These are phyloP conservation scores for Alternaria burnsii DNA, from an alignment of 2,329 filamentous ascomycete species.

Conservation along the genomic window DNA sequence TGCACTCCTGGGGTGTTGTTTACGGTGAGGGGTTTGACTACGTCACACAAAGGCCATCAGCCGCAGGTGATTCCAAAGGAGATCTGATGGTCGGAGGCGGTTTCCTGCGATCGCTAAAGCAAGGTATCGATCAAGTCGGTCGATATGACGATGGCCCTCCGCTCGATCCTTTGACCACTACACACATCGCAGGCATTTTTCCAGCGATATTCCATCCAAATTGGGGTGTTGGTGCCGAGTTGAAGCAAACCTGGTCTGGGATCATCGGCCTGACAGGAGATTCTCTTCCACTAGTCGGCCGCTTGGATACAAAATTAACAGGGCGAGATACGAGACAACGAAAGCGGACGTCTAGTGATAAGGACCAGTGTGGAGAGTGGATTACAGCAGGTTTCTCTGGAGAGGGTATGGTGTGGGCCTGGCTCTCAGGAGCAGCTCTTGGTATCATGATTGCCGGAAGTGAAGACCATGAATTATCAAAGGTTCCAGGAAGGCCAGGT, in stretches of 20 bases:
- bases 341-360: constrained; percentile 11
- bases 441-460: constrained; percentile 26
- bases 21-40: constrained; percentile 15
- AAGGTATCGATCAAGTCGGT: constrained; percentile 21
- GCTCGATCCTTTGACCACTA: constrained; percentile 12
- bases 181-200: constrained; percentile 19
- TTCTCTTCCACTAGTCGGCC: constrained; percentile 60
- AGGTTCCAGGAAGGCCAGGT: constrained; percentile 7
- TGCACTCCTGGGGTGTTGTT: constrained; percentile 60
- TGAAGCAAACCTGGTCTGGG: constrained; percentile 61
- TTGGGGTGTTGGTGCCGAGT: constrained; percentile 19
- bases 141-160: constrained; percentile 18
- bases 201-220: constrained; percentile 18
- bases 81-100: constrained; percentile 24
- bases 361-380: constrained; percentile 46
- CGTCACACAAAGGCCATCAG: constrained; percentile 15
- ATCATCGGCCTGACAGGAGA: constrained; percentile 61
- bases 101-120: constrained; percentile 24
- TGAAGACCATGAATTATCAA: constrained; percentile 9
- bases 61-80: constrained; percentile 7
- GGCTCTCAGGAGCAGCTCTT: constrained; percentile 24
- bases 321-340: neutral
- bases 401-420: constrained; percentile 28
- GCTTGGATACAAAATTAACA: constrained; percentile 47
- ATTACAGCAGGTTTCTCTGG: constrained; percentile 25